phyloP scores from a whole-genome alignment of 1,284 basidiomycete species.

The Irpex lacteus region DNA sequence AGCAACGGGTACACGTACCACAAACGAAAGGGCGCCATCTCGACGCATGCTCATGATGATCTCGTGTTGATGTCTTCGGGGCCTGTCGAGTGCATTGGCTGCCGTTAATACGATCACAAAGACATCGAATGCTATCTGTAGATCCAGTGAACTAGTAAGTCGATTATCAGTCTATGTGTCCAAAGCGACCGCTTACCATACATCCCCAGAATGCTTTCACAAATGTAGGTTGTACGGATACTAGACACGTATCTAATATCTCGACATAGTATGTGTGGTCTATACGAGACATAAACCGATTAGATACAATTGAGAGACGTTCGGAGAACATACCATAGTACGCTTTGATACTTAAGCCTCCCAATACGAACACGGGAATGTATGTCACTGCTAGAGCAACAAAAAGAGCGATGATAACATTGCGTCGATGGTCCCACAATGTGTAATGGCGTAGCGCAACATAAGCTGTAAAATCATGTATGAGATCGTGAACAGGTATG shows the following conservation, averaged over 20 bases:
- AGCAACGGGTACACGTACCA: conserved; percentile 7
- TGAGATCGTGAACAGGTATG: neutral
- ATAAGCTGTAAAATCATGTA: neutral
- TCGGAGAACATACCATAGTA: neutral
- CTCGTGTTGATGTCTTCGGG: conserved; percentile 9
- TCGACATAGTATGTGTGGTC: neutral
- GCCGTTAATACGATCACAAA: conserved; percentile 8
- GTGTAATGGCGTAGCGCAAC: conserved; percentile 3
- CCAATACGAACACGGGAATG: neutral
- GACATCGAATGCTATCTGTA: conserved; percentile 12
- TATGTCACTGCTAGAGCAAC: neutral
- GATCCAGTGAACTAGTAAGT: neutral
- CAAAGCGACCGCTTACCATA: neutral
- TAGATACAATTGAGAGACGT: neutral
- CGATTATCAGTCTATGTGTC: neutral
- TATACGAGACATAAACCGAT: neutral
- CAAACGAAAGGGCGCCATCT: conserved; percentile 13
- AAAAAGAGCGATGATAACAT: neutral
- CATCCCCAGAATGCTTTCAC: conserved; percentile 4
- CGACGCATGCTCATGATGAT: conserved; percentile 11
- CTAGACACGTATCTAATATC: neutral
- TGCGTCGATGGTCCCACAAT: neutral
- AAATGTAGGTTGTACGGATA: neutral
- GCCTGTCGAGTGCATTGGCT: conserved; percentile 9
- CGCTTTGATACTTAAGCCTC: neutral